Evolutionary conservation across 441 rosid genomes (phyloP).

Genomic region (Adansonia gregorii): DNA sequence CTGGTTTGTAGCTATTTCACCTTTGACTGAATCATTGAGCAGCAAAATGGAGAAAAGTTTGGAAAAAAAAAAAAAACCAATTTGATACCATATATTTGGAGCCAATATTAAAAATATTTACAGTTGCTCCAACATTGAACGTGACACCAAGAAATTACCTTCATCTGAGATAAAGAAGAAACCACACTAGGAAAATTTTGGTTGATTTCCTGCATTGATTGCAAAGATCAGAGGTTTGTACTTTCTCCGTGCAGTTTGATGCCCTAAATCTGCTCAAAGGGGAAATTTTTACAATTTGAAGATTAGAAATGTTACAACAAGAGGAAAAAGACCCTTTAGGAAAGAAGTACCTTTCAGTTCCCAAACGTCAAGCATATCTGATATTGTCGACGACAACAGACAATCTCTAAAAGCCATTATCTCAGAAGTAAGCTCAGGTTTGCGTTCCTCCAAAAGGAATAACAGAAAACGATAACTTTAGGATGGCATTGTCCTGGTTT

Average conservation of each 20-base stretch:
- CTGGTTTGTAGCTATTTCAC: slow-evolving; percentile 93
- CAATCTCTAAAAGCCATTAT: slow-evolving; percentile 95
- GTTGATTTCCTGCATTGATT: slow-evolving; percentile 96
- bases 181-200: slow-evolving; percentile 98
- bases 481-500: slow-evolving; percentile 23
- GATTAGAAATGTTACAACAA: slow-evolving; percentile 12
- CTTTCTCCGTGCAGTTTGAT: slow-evolving; percentile 98
- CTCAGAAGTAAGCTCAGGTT: slow-evolving; percentile 90
- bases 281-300: slow-evolving; percentile 30
- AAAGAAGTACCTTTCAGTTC: slow-evolving; percentile 80
- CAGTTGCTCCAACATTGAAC: slow-evolving; percentile 18
- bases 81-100: slow-evolving; percentile 4
- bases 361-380: slow-evolving; percentile 99
- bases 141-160: slow-evolving; percentile 51
- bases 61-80: slow-evolving; percentile 25
- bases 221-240: slow-evolving; percentile 92
- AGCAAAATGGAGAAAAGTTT: slow-evolving; percentile 41
- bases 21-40: slow-evolving; percentile 92
- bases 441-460: slow-evolving; percentile 70
- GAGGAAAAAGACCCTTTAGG: slow-evolving; percentile 3
- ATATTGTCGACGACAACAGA: slow-evolving; percentile 84
- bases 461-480: slow-evolving; percentile 27
- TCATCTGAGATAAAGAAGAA: slow-evolving; percentile 96
- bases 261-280: slow-evolving; percentile 82
- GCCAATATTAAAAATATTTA: slow-evolving; percentile 21